phyloP scores from a whole-genome alignment of 2,329 filamentous ascomycete species.

The Zelopaecilomyces penicillatus region DNA sequence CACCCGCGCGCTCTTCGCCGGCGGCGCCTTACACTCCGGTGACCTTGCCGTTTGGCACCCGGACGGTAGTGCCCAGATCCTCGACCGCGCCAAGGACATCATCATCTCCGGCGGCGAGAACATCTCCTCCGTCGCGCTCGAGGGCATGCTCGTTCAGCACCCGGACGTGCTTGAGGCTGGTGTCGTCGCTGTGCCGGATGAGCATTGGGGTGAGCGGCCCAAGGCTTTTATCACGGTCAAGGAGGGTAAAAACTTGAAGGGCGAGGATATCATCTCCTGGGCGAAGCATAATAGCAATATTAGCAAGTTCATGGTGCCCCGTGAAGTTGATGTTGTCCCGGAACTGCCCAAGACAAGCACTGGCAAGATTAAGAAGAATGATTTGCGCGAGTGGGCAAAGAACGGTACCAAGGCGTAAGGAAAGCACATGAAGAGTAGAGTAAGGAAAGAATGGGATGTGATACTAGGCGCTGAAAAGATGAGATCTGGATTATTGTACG shows the following conservation, averaged over 20 bases:
- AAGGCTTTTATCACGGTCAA: constrained; percentile 88
- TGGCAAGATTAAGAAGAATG: constrained; percentile 93
- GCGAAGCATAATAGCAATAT: constrained; percentile 73
- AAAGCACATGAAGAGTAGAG: not conserved
- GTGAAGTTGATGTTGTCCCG: constrained; percentile 65
- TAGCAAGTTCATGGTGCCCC: constrained; percentile 79
- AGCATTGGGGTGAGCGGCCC: constrained; percentile 91
- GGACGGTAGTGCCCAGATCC: constrained; percentile 83
- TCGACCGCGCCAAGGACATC: constrained; percentile 93
- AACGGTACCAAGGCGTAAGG: constrained; percentile 14
- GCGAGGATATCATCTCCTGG: constrained; percentile 72
- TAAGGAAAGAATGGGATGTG: not conserved
- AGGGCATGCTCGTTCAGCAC: constrained; percentile 82
- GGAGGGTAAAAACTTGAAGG: constrained; percentile 40
- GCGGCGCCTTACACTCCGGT: constrained; percentile 79
- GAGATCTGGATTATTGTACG: not conserved
- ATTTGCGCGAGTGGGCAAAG: constrained; percentile 73
- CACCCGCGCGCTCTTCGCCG: constrained; percentile 77
- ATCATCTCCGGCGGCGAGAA: constrained; percentile 98
- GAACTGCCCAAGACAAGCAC: constrained; percentile 96
- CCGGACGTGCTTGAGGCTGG: constrained; percentile 85
- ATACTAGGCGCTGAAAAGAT: not conserved
- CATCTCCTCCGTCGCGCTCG: constrained; percentile 87
- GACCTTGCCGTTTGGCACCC: constrained; percentile 90
- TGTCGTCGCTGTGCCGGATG: constrained; percentile 78